phyloP scores from a whole-genome alignment of 1,284 basidiomycete species.

The Ceratobasidium sp. region DNA sequence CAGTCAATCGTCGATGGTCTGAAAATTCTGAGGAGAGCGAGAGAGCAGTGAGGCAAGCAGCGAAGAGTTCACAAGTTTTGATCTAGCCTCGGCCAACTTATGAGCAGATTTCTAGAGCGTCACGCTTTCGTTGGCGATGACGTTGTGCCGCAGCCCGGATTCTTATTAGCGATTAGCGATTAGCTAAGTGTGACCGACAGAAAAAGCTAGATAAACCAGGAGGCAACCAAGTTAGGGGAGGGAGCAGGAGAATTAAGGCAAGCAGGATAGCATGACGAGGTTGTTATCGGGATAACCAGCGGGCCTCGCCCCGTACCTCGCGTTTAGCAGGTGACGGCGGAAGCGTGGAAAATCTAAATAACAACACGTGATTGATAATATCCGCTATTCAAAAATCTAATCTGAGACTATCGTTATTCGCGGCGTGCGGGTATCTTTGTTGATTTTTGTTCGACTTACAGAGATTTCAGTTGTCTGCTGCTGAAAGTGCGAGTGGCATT shows the following conservation, averaged over 20 bases:
- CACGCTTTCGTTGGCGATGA: conserved; percentile 30
- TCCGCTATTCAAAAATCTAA: neutral
- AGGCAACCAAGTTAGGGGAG: conserved; percentile 3
- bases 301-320: conserved; percentile 31
- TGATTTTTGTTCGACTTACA: conserved; percentile 6
- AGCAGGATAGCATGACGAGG: neutral
- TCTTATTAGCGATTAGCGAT: conserved; percentile 23
- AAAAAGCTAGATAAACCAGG: conserved; percentile 15
- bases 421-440: neutral
- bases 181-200: conserved; percentile 19
- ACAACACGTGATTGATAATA: conserved; percentile 9
- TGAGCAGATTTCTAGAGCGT: conserved; percentile 6
- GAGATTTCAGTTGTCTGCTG: neutral
- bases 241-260: neutral
- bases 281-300: conserved; percentile 7
- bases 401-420: neutral
- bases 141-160: conserved; percentile 25
- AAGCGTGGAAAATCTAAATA: conserved; percentile 24
- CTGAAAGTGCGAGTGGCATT: neutral
- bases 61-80: neutral
- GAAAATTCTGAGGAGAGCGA: neutral
- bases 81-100: neutral
- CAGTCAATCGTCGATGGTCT: neutral
- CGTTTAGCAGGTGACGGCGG: conserved; percentile 19
- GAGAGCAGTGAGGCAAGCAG: conserved; percentile 18